These are phyloP conservation scores for Xylaria acuta DNA, from an alignment of 495 filamentous ascomycete species.

Conservation along the genomic window DNA sequence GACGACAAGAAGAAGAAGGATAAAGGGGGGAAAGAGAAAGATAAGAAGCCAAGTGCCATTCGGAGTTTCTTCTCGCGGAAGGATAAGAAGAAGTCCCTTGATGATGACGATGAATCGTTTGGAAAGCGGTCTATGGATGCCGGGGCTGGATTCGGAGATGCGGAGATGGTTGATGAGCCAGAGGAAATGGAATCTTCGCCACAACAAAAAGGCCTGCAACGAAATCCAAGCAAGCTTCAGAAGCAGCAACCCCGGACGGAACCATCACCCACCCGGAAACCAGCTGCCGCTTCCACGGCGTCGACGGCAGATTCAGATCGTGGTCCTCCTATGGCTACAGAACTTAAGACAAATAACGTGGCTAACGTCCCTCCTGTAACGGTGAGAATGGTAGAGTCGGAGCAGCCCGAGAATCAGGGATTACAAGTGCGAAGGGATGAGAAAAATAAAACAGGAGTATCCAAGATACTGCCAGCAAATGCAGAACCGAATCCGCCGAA, in stretches of 20 bases:
- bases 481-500: slow-evolving; percentile 56
- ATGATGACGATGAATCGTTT: slow-evolving; percentile 71
- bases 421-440: slow-evolving; percentile 43
- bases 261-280: slow-evolving; percentile 58
- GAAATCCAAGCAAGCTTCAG: slow-evolving; percentile 75
- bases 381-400: slow-evolving; percentile 67
- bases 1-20: slow-evolving; percentile 58
- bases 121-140: slow-evolving; percentile 66
- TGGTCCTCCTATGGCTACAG: slow-evolving; percentile 41
- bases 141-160: slow-evolving; percentile 46
- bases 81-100: slow-evolving; percentile 78
- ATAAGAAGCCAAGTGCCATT: slow-evolving; percentile 91
- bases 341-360: slow-evolving; percentile 49
- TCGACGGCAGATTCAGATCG: slow-evolving; percentile 33
- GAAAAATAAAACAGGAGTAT: slow-evolving; percentile 35
- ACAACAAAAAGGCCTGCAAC: slow-evolving; percentile 54
- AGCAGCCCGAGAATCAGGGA: slow-evolving; percentile 51
- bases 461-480: slow-evolving; percentile 44
- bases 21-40: slow-evolving; percentile 81
- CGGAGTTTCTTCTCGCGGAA: slow-evolving; percentile 95
- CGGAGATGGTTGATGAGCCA: slow-evolving; percentile 53
- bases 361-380: slow-evolving; percentile 57
- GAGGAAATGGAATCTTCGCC: slow-evolving; percentile 37
- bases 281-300: slow-evolving; percentile 34
- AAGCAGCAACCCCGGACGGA: slow-evolving; percentile 66